Evolutionary conservation across 306 rosid genomes (phyloP), one percentile per base, ranked within the genome.

Genomic region (Sindora glabra): DNA sequence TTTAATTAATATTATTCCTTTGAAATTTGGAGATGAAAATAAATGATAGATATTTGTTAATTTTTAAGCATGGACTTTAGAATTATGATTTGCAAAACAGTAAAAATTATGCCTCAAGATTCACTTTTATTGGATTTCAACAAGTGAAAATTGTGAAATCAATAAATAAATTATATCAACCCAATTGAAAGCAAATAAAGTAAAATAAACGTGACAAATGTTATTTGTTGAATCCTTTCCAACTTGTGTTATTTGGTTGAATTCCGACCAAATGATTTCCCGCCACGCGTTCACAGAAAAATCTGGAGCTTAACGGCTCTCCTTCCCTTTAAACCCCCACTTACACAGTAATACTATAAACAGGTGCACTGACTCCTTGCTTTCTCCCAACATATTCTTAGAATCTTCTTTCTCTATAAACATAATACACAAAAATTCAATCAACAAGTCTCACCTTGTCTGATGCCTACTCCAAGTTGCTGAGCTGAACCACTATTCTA

Each of bases 251-350:
- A 64, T 42, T 54, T 56, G n/a, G 16, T 40, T 8, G 45, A 22
- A 22, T 60, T 48, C 71, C 73, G 69, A 72, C 77, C 50, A 74
- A 81, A 75, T 13, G 15, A 71, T 55, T 82, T 68, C 68, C 73
- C 74, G 74, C 96, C 96, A 74, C 81, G 72, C 77, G 78, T 85
- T 80, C 68, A 11, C 53, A 62, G 71, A 88, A 69, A 82, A 81
- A 66, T 82, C 85, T 80, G 68, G 56, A 67, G 65, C 49, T 74
- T 65, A 57, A 69, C 75, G 74, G 44, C 77, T 72, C 66, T 46
- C 18, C 57, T 42, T 37, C 13, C 33, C 42, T 57, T 60, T 63
- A 21, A 15, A 48, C 42, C 38, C 38, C 24, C 44, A 27, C 54
- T 50, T n/a, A 27, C 50, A 32, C 63, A n/a, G n/a, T 21, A 32